A percentile compares a stretch with the other conserved stretches of the same genome.
Evolutionary conservation across 2,329 filamentous ascomycete genomes (phyloP).

Genomic region (Diaporthe humulicola): DNA sequence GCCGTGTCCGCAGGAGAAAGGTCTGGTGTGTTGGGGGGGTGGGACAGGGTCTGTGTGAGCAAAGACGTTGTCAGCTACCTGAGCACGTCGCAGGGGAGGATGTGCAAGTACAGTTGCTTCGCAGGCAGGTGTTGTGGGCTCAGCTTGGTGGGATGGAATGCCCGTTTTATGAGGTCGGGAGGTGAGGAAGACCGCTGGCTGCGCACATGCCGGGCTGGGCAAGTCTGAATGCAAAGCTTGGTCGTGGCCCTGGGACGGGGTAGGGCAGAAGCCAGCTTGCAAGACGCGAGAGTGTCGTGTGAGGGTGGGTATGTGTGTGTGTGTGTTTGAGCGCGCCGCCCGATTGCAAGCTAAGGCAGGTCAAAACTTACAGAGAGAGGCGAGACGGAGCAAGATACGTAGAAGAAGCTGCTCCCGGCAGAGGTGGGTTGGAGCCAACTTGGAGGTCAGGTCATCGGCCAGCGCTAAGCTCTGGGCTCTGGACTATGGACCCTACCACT

Average conservation of each 20-base stretch:
- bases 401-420: slow-evolving; percentile 18
- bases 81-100: not conserved
- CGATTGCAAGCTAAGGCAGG: slow-evolving; percentile 2
- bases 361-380: slow-evolving; percentile 14
- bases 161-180: slow-evolving; percentile 13
- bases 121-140: not conserved
- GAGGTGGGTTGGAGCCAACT: slow-evolving; percentile 24
- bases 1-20: slow-evolving; percentile 34
- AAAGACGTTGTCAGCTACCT: slow-evolving; percentile 1
- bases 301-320: not conserved
- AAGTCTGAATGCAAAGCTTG: not conserved
- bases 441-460: slow-evolving; percentile 1
- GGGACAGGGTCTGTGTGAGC: not conserved
- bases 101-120: not conserved
- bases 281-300: not conserved
- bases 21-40: slow-evolving; percentile 25
- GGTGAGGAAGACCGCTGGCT: slow-evolving; percentile 11
- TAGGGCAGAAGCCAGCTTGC: slow-evolving; percentile 4
- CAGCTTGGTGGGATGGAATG: not conserved
- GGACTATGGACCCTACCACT: not conserved
- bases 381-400: not conserved
- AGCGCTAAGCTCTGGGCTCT: not conserved
- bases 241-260: slow-evolving; percentile 1
- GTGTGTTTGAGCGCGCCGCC: slow-evolving; percentile 9
- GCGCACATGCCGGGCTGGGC: slow-evolving; percentile 15